A percentile compares a stretch with the other conserved stretches of the same genome.
phyloP scores from a whole-genome alignment of 2,329 filamentous ascomycete genomes.

The Xylaria hypoxylon region DNA sequence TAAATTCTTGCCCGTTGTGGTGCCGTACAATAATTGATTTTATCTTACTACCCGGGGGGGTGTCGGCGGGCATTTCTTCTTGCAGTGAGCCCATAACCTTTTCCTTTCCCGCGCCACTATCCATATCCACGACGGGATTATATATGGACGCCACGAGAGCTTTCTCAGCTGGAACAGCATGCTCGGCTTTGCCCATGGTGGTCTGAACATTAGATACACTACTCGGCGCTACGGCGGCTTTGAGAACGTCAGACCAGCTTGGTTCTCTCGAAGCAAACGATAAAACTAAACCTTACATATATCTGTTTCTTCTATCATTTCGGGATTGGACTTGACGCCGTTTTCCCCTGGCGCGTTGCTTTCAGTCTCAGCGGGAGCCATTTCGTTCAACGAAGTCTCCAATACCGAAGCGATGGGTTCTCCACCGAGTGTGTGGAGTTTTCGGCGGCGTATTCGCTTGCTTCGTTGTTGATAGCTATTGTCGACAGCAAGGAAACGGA shows the following conservation, averaged over 20 bases:
- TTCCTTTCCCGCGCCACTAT: background rate
- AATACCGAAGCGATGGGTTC: background rate
- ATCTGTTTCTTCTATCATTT: background rate
- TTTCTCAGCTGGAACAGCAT: background rate
- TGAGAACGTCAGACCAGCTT: background rate
- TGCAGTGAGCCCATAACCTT: background rate
- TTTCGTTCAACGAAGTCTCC: background rate
- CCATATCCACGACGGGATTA: background rate
- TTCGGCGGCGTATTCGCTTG: background rate
- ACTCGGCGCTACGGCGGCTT: background rate
- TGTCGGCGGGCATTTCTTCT: background rate
- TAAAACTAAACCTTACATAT: background rate
- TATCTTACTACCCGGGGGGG: background rate
- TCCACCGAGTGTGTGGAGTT: background rate
- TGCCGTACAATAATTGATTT: conserved; percentile 15
- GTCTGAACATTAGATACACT: background rate
- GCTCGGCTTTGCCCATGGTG: background rate
- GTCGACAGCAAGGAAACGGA: background rate
- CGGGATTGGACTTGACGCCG: background rate
- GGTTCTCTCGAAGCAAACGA: background rate
- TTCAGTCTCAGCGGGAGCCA: background rate
- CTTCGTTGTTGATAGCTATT: background rate
- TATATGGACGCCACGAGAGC: background rate
- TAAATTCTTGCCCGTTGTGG: background rate
- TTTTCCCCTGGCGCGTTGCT: background rate